Evolutionary conservation across 2,329 filamentous ascomycete genomes (phyloP).

Genomic region (Diaporthe sp.): DNA sequence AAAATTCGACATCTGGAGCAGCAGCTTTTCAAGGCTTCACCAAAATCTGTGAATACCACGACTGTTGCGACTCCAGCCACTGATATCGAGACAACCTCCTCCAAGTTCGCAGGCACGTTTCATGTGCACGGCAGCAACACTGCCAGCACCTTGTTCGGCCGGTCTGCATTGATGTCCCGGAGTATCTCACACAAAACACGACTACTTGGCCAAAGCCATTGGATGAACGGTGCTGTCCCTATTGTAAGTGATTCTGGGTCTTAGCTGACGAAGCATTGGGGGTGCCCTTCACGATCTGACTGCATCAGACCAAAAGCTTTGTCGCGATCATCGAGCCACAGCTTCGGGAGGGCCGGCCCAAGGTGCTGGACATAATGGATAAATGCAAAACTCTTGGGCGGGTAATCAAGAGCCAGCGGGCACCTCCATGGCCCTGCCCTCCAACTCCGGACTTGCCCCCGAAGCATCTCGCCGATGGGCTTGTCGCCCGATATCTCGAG

Average conservation of each 20-base stretch:
- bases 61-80: slow-evolving; percentile 44
- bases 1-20: slow-evolving; percentile 61
- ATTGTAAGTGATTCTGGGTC: slow-evolving; percentile 5
- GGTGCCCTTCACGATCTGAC: neutral
- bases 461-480: slow-evolving; percentile 60
- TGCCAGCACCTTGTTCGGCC: slow-evolving; percentile 32
- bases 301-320: slow-evolving; percentile 1
- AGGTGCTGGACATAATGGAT: slow-evolving; percentile 48
- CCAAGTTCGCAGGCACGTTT: slow-evolving; percentile 59
- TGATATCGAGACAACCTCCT: slow-evolving; percentile 50
- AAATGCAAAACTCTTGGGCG: slow-evolving; percentile 59
- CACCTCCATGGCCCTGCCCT: slow-evolving; percentile 51
- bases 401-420: slow-evolving; percentile 57
- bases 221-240: slow-evolving; percentile 21
- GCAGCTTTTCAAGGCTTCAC: slow-evolving; percentile 46
- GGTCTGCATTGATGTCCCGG: slow-evolving; percentile 15
- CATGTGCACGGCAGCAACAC: slow-evolving; percentile 56
- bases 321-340: slow-evolving; percentile 20
- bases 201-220: slow-evolving; percentile 41
- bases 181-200: slow-evolving; percentile 39
- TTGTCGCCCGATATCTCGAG: slow-evolving; percentile 68
- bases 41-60: slow-evolving; percentile 33
- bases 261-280: too few species aligned
- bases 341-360: slow-evolving; percentile 2
- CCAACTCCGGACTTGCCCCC: slow-evolving; percentile 58